Evolutionary conservation across 331 rosid genomes (phyloP).

Genomic region (Pyracantha coccinea): DNA sequence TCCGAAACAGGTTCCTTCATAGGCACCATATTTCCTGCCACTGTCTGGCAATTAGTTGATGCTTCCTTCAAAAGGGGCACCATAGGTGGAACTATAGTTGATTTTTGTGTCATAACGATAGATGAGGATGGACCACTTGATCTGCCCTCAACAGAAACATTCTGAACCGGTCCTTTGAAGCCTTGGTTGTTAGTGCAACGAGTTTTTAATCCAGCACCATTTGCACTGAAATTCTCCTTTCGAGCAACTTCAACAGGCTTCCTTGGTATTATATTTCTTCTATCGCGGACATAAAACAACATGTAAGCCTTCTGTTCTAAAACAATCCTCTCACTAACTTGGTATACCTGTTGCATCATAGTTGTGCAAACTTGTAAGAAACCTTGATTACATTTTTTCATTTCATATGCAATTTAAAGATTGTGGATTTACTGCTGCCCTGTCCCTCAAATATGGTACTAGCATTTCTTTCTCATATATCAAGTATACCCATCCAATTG

Average conservation of each 20-base stretch:
- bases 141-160: slow-evolving; percentile 22
- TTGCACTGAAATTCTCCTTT: slow-evolving; percentile 42
- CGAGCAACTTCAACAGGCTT: slow-evolving; percentile 35
- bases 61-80: slow-evolving; percentile 16
- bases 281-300: slow-evolving; percentile 94
- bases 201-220: slow-evolving; percentile 25
- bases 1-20: slow-evolving; percentile 9
- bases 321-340: slow-evolving; percentile 69
- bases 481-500: neutral
- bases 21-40: slow-evolving; percentile 1
- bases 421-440: neutral
- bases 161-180: slow-evolving; percentile 27
- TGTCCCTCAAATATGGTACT: neutral
- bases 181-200: slow-evolving; percentile 25
- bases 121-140: slow-evolving; percentile 18
- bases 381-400: neutral
- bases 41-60: neutral
- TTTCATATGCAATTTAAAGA: neutral
- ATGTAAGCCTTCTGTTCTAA: slow-evolving; percentile 92
- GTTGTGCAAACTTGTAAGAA: slow-evolving; percentile 1
- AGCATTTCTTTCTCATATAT: neutral
- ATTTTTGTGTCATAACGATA: slow-evolving; percentile 22
- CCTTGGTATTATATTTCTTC: slow-evolving; percentile 43
- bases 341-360: slow-evolving; percentile 51
- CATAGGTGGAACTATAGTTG: slow-evolving; percentile 23